Conservation (phyloP, 2,329 filamentous ascomycete species). For the Fusarium algeriense region DNA sequence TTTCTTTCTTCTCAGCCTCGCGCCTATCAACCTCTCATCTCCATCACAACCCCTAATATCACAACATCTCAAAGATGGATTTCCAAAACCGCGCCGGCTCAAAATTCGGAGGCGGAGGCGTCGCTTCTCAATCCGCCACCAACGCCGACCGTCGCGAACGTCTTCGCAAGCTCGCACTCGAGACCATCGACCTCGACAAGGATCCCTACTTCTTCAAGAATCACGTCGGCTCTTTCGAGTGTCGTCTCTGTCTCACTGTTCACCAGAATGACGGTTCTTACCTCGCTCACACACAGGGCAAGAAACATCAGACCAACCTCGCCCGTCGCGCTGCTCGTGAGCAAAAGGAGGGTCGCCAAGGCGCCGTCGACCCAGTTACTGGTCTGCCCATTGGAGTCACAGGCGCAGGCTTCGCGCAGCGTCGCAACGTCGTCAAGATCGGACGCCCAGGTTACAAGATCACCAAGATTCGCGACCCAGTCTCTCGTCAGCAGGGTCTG, state of each 20-base stretch:
- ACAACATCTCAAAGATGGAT: slow-evolving; percentile 63
- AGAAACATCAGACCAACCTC: slow-evolving; percentile 99
- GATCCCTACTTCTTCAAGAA: slow-evolving; percentile 99
- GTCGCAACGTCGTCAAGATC: slow-evolving; percentile 91
- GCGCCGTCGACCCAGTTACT: slow-evolving; percentile 73
- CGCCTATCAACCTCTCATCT: slow-evolving; percentile 9
- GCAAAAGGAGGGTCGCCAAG: slow-evolving; percentile 84
- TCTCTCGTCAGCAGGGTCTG: slow-evolving; percentile 88
- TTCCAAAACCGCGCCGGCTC: slow-evolving; percentile 94
- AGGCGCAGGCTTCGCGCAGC: slow-evolving; percentile 73
- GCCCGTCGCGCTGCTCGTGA: slow-evolving; percentile 95
- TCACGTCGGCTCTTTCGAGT: slow-evolving; percentile 98
- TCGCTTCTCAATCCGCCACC: slow-evolving; percentile 91
- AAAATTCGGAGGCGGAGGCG: slow-evolving; percentile 97
- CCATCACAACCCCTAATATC: neutral
- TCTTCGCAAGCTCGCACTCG: slow-evolving; percentile 95
- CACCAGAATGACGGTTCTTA: slow-evolving; percentile 99
- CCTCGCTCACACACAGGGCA: slow-evolving; percentile 96
- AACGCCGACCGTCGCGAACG: slow-evolving; percentile 98
- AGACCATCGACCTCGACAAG: slow-evolving; percentile 99
- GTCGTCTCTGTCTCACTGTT: slow-evolving; percentile 94
- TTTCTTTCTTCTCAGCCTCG: slow-evolving; percentile 38
- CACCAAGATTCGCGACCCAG: slow-evolving; percentile 91
- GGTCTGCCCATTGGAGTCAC: slow-evolving; percentile 81
- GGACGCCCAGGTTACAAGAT: slow-evolving; percentile 97